These are phyloP conservation scores for Hansenula anomala DNA, from an alignment of 1,139 yeast species.

Conservation along the genomic window DNA sequence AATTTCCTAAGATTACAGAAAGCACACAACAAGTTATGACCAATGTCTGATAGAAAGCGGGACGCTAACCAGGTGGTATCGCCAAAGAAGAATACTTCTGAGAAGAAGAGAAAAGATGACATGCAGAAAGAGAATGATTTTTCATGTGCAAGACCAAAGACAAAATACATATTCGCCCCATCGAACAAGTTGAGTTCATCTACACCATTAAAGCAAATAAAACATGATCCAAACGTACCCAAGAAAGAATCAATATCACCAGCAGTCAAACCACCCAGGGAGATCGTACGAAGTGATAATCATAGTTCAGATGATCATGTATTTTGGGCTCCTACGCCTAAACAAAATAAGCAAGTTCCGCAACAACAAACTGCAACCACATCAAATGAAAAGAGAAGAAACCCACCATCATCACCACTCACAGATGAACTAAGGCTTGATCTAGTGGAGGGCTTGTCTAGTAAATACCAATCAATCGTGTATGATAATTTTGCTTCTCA, in stretches of 20 bases:
- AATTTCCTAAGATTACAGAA: no score
- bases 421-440: conserved; percentile 11
- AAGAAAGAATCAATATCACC: not conserved
- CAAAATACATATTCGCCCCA: conserved; percentile 11
- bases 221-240: conserved; percentile 8
- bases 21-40: not conserved
- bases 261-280: not conserved
- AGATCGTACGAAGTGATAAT: conserved; percentile 7
- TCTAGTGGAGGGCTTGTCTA: conserved; percentile 12
- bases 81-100: conserved; percentile 1
- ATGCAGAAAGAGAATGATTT: conserved; percentile 5
- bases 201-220: conserved; percentile 10
- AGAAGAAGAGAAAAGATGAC: conserved; percentile 9
- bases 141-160: not conserved
- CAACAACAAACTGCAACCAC: conserved; percentile 2
- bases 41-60: conserved; percentile 2
- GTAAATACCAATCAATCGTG: conserved; percentile 14
- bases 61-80: conserved; percentile 1
- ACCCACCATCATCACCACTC: conserved; percentile 21
- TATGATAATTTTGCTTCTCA: conserved; percentile 18
- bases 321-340: conserved; percentile 23
- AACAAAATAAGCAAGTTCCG: conserved; percentile 4
- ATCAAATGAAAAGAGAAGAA: conserved; percentile 4
- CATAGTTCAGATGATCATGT: conserved; percentile 22
- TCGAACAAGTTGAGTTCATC: conserved; percentile 4